Conservation (phyloP, 2,329 filamentous ascomycete genomes). For the Rhynchosporium secalis region DNA sequence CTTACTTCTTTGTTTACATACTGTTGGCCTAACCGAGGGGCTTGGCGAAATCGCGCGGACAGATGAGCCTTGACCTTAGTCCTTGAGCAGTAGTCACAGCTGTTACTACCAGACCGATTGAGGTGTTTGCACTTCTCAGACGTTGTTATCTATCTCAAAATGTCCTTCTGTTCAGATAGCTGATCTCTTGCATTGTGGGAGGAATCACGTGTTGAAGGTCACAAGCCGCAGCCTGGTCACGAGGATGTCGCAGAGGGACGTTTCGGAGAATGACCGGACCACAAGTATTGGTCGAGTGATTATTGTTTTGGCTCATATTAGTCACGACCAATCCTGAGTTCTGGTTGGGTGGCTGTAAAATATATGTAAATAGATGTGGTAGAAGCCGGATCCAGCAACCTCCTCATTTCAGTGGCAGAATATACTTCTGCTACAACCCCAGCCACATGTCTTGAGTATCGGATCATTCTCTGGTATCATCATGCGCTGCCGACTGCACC, state of each 20-base stretch:
- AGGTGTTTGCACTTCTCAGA: no score
- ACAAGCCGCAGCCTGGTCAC: neutral
- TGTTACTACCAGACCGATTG: no score
- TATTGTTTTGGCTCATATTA: neutral
- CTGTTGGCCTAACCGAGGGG: neutral
- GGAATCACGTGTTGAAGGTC: neutral
- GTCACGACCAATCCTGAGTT: neutral
- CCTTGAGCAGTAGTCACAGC: no score
- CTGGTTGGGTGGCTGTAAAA: neutral
- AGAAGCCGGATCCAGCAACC: neutral
- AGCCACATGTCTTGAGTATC: neutral
- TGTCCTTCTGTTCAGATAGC: no score
- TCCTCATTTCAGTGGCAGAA: neutral
- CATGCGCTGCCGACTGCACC: neutral
- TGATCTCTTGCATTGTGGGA: no score
- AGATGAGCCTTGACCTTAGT: no score
- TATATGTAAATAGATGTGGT: neutral
- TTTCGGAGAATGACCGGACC: neutral
- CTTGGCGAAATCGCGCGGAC: neutral
- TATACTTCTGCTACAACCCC: neutral
- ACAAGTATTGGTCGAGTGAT: constrained; percentile 2
- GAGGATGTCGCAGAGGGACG: neutral
- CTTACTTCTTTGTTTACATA: neutral
- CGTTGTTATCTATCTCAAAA: no score
- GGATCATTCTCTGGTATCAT: neutral